A percentile compares a stretch with the other conserved stretches of the same genome.
phyloP scores from a whole-genome alignment of 495 filamentous ascomycete species.

The Aspergillus affinis region DNA sequence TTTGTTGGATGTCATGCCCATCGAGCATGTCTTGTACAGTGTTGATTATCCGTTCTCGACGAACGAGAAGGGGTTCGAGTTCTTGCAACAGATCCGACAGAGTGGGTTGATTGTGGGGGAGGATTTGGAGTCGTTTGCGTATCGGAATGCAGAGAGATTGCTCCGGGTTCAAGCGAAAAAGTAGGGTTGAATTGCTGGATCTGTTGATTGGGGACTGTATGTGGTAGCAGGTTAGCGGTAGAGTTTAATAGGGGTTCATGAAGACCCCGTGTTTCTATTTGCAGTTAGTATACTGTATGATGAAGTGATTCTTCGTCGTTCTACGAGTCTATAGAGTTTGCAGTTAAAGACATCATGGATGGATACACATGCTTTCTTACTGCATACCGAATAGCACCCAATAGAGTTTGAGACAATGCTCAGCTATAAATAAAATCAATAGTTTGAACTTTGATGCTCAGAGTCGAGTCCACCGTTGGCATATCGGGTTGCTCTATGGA shows the following conservation, averaged over 20 bases:
- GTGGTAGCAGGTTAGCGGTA: too few relatives aligned
- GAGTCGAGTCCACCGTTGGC: background rate
- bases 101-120: constrained; percentile 52
- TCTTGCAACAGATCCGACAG: constrained; percentile 47
- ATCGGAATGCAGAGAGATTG: constrained; percentile 55
- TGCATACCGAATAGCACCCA: background rate
- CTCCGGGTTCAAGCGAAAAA: constrained; percentile 18
- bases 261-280: too few relatives aligned
- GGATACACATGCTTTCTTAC: too few relatives aligned
- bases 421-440: background rate
- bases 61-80: constrained; percentile 43
- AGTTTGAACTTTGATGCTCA: background rate
- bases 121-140: constrained; percentile 53
- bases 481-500: background rate
- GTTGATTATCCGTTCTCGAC: constrained; percentile 59
- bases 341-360: too few relatives aligned
- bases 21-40: constrained; percentile 55
- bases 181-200: too few relatives aligned
- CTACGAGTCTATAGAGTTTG: too few relatives aligned
- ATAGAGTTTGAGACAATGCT: background rate
- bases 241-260: too few relatives aligned
- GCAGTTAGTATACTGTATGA: too few relatives aligned
- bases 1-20: constrained; percentile 48
- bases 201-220: too few relatives aligned
- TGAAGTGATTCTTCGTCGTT: too few relatives aligned